Conservation (phyloP, 106 monocot genomes). For the Agapanthus africanus region DNA sequence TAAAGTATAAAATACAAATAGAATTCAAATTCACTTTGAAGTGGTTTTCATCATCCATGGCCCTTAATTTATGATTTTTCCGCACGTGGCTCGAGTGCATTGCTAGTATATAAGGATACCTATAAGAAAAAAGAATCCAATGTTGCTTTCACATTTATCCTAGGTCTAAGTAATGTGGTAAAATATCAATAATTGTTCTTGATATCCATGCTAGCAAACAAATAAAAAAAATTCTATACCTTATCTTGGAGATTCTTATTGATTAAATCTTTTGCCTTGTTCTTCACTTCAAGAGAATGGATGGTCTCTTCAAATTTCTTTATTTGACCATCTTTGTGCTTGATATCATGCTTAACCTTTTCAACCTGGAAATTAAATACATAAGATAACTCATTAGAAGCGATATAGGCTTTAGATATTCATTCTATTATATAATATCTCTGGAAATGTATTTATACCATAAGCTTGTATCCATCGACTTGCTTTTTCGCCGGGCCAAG, state of each 20-base stretch:
- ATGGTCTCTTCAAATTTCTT: constrained; percentile 65
- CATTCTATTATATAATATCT: neutral
- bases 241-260: constrained; percentile 80
- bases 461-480: constrained; percentile 69
- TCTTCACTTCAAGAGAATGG: constrained; percentile 54
- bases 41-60: too few relatives aligned
- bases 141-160: too few relatives aligned
- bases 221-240: too few relatives aligned
- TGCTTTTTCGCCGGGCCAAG: constrained; percentile 87
- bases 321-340: constrained; percentile 58
- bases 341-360: constrained; percentile 72
- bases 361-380: constrained; percentile 40
- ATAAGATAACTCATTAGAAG: neutral
- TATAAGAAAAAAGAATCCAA: too few relatives aligned
- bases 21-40: too few relatives aligned
- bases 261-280: constrained; percentile 61
- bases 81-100: too few relatives aligned
- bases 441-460: constrained; percentile 32
- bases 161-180: too few relatives aligned
- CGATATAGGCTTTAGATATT: neutral
- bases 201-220: too few relatives aligned
- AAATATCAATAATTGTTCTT: too few relatives aligned
- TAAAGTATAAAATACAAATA: too few relatives aligned
- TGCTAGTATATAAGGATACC: too few relatives aligned
- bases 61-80: too few relatives aligned